A percentile compares a stretch with the other conserved stretches of the same genome.
Evolutionary conservation across 495 filamentous ascomycete genomes (phyloP).

Genomic region (Bryoglossum gracile): DNA sequence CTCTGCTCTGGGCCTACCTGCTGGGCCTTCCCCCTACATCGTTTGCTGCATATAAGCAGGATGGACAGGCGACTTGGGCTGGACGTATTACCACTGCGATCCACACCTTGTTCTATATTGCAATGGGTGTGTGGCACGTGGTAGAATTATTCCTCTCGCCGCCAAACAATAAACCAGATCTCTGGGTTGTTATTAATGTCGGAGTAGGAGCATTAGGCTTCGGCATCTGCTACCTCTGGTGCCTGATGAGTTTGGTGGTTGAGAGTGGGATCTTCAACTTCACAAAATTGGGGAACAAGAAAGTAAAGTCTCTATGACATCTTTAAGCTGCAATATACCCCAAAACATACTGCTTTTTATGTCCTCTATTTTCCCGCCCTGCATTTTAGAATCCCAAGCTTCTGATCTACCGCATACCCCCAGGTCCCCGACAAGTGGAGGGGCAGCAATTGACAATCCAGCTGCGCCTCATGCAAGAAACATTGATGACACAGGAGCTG

Average conservation of each 20-base stretch:
- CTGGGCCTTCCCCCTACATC: slow-evolving; percentile 77
- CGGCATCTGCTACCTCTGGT: slow-evolving; percentile 84
- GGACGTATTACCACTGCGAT: slow-evolving; percentile 54
- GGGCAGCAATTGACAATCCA: too few relatives aligned
- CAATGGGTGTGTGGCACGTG: slow-evolving; percentile 74
- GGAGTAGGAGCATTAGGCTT: slow-evolving; percentile 80
- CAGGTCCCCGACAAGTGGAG: background rate
- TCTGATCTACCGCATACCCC: background rate
- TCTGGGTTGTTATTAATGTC: slow-evolving; percentile 90
- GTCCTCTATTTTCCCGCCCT: background rate
- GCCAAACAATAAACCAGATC: slow-evolving; percentile 72
- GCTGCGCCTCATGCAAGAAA: too few relatives aligned
- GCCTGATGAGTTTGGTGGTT: slow-evolving; percentile 59
- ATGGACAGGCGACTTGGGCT: slow-evolving; percentile 32
- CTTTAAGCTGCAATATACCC: slow-evolving; percentile 16
- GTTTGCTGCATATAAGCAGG: slow-evolving; percentile 54
- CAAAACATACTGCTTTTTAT: slow-evolving; percentile 3
- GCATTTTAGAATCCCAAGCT: background rate
- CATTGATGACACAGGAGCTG: too few relatives aligned
- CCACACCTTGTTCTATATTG: slow-evolving; percentile 66
- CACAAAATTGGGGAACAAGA: slow-evolving; percentile 15
- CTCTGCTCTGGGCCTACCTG: slow-evolving; percentile 82
- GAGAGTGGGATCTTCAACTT: slow-evolving; percentile 31
- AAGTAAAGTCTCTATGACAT: slow-evolving; percentile 18
- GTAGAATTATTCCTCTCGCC: slow-evolving; percentile 58